Base-by-base conservation (phyloP, 2,329 filamentous ascomycete genomes). In the Dendryphion nanum region DNA sequence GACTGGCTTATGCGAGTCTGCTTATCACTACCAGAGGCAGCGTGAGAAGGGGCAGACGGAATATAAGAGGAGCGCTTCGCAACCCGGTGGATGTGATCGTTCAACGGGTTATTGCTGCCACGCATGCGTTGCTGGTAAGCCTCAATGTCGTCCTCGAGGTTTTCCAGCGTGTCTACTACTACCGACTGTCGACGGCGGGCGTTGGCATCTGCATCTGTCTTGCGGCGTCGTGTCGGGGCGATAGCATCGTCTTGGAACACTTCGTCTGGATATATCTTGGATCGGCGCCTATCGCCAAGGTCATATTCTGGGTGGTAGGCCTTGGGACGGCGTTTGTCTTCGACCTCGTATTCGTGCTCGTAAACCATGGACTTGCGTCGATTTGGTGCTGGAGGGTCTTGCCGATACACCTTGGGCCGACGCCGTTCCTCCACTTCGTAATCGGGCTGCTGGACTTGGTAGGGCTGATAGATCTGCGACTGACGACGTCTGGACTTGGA, bases 51-150 rank as follows among this genome's bases (percentile, higher is more conserved):
- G 15, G 48, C 51, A n/a, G 59, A 57, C 6, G 47, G 41, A 5
- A 53, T 40, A 18, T 52, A 53, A 3, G 60, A 59, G 7, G 17
- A 42, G 7, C 43, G 44, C 37, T 56, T 61, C 7, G 59, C 60
- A 30, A 50, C 53, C 31, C 48, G 55, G 50, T 61, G 50, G 21
- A 53, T 43, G 21, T 54, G 47, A 18, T 64, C 59, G 13, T 45
- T 53, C n/a, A 57, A 36, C 8, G 56, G 51, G 1, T 44, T 49
- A 28, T 44, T 42, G 38, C 44, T 53, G 18, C 62, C 62, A 28
- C 62, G 61, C 13, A 42, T 51, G 13, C 40, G 40, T 15, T 46
- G 57, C 19, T 61, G 59, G 36, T 66, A 64, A 4, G 57, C 51
- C 36, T 64, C 53, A 12, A 55, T 57, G 28, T 42, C 41, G 4